Conservation (phyloP, 176 grass and related monocot species). For the Zoysia japonica region DNA sequence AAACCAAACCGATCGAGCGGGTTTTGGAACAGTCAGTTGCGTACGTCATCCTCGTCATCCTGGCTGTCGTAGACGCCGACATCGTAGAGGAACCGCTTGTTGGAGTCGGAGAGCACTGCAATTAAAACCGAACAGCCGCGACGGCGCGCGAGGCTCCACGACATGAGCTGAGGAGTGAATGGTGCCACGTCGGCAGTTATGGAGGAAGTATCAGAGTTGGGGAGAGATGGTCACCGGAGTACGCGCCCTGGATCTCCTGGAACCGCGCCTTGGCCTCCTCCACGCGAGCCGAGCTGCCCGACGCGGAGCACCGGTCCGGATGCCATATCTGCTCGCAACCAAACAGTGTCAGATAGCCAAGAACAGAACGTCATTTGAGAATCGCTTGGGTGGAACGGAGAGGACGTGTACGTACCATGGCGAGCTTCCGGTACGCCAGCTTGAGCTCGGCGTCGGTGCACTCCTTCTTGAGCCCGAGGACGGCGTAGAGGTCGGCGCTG, state of each 20-base stretch:
- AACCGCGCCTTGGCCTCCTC: slow-evolving; percentile 79
- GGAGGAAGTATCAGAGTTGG: too few species aligned
- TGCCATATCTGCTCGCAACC: slow-evolving; percentile 64
- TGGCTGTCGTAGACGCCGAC: slow-evolving; percentile 74
- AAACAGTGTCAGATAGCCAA: too few species aligned
- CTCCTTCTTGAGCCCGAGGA: slow-evolving; percentile 72
- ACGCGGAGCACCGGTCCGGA: slow-evolving; percentile 67
- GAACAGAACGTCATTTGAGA: too few species aligned
- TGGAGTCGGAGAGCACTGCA: slow-evolving; percentile 82
- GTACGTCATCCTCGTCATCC: slow-evolving; percentile 49
- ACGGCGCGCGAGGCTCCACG: not conserved
- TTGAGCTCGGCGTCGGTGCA: slow-evolving; percentile 73
- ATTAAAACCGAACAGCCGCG: not conserved
- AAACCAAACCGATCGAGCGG: not conserved
- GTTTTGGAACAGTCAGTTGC: too few species aligned
- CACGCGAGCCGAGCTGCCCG: slow-evolving; percentile 41
- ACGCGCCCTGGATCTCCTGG: slow-evolving; percentile 82
- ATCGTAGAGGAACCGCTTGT: slow-evolving; percentile 92
- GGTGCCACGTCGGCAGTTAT: not conserved
- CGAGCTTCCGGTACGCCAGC: slow-evolving; percentile 71
- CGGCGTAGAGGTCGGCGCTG: slow-evolving; percentile 58
- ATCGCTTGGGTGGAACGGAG: too few species aligned
- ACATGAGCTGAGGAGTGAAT: too few species aligned
- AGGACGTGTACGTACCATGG: slow-evolving; percentile 46
- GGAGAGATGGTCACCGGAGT: slow-evolving; percentile 44